A percentile compares a stretch with the other conserved stretches of the same genome.
Evolutionary conservation across 129 eudicot species (phyloP).

Genomic region (Arctium minus): DNA sequence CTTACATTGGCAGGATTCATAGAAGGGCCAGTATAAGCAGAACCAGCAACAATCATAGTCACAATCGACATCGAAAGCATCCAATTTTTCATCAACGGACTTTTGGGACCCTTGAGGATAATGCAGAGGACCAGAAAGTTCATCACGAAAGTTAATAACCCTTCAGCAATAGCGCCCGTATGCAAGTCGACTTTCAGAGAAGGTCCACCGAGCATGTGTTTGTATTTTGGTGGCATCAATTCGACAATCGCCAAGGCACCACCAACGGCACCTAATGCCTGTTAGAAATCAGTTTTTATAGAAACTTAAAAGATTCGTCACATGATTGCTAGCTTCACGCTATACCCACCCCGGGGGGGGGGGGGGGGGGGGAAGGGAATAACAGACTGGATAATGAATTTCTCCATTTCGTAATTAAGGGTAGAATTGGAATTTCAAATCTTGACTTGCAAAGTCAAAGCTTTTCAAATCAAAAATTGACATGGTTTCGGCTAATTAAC

Average conservation of each 20-base stretch:
- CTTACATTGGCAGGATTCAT: slow-evolving; percentile 98
- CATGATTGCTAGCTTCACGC: background rate
- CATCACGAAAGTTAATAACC: slow-evolving; percentile 64
- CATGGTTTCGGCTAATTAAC: background rate
- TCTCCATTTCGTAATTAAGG: background rate
- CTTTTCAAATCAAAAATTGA: background rate
- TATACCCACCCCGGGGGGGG: no score
- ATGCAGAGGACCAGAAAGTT: slow-evolving; percentile 63
- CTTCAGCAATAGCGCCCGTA: slow-evolving; percentile 88
- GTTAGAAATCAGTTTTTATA: slow-evolving; percentile 9
- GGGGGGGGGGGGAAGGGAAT: no score
- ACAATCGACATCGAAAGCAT: slow-evolving; percentile 75
- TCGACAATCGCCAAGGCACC: slow-evolving; percentile 74
- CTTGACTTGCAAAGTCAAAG: background rate
- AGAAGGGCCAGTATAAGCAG: slow-evolving; percentile 86
- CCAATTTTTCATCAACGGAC: slow-evolving; percentile 54
- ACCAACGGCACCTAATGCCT: slow-evolving; percentile 86
- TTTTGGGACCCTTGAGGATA: slow-evolving; percentile 66
- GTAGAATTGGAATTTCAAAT: background rate
- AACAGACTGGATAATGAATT: background rate
- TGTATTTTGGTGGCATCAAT: slow-evolving; percentile 65
- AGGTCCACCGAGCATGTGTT: slow-evolving; percentile 85
- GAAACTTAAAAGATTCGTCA: background rate
- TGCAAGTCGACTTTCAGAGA: slow-evolving; percentile 77
- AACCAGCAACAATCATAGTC: slow-evolving; percentile 53